phyloP scores from a whole-genome alignment of 1,139 yeast genomes.

The Debaryomycetaceae sp. region DNA sequence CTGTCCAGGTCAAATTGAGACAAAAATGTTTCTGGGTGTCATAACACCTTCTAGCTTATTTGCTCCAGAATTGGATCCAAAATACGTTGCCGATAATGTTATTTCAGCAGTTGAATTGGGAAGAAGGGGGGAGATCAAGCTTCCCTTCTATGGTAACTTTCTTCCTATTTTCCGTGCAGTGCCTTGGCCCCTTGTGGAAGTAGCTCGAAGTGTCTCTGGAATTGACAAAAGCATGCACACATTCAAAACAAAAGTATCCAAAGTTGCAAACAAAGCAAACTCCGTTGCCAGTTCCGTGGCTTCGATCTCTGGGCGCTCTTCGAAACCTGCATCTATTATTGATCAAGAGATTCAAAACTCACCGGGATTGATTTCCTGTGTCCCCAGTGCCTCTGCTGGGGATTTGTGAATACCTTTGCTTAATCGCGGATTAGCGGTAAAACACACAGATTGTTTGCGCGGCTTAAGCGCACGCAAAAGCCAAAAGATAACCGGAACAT shows the following conservation, averaged over 20 bases:
- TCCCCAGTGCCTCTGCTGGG: not conserved
- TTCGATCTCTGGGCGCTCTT: conserved; percentile 4
- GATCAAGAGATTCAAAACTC: not conserved
- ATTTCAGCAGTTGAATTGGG: conserved; percentile 59
- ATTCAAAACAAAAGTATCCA: conserved; percentile 22
- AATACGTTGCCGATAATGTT: conserved; percentile 57
- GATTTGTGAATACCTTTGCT: too few species aligned
- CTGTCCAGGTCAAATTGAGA: conserved; percentile 83
- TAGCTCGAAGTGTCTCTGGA: conserved; percentile 54
- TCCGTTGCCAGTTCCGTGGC: conserved; percentile 19
- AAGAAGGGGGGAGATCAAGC: conserved; percentile 61
- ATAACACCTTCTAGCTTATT: conserved; percentile 65
- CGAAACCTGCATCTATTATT: not conserved
- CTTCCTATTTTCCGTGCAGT: conserved; percentile 67
- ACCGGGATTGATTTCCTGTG: not conserved
- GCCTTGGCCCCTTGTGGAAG: conserved; percentile 68
- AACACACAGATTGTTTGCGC: too few species aligned
- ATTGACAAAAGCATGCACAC: conserved; percentile 56
- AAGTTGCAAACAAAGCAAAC: conserved; percentile 16
- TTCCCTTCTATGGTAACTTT: conserved; percentile 74
- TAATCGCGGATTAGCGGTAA: too few species aligned
- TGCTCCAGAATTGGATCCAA: conserved; percentile 81
- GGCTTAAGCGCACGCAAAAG: too few species aligned
- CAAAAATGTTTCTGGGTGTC: conserved; percentile 69
- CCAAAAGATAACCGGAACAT: too few species aligned